These are phyloP conservation scores for Verticillium klebahnii DNA, from an alignment of 2,329 filamentous ascomycete genomes.

Conservation along the genomic window DNA sequence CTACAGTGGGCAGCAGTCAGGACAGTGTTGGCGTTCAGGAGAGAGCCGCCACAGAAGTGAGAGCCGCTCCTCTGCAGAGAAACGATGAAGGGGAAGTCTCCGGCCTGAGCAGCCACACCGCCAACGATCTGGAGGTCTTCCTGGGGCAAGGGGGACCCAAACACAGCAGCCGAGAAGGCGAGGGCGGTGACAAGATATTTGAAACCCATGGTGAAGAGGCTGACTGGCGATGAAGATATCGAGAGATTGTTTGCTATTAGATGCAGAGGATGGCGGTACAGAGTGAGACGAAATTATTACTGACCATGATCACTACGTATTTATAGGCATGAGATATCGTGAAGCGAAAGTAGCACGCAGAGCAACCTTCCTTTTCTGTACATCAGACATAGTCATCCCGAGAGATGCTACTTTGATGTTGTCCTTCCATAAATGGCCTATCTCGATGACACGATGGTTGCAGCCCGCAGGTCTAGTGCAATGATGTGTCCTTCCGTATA, in stretches of 20 bases:
- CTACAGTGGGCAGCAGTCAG: slow-evolving; percentile 26
- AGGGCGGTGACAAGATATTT: neutral
- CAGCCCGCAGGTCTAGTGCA: neutral
- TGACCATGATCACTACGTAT: neutral
- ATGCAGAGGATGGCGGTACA: neutral
- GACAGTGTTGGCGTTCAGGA: slow-evolving; percentile 25
- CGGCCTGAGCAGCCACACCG: slow-evolving; percentile 15
- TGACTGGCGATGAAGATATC: neutral
- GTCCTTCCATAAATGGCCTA: neutral
- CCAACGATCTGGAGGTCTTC: slow-evolving; percentile 17
- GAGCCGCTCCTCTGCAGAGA: slow-evolving; percentile 12
- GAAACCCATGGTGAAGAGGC: neutral
- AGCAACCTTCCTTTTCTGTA: neutral
- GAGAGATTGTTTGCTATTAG: neutral
- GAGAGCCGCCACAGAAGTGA: slow-evolving; percentile 22
- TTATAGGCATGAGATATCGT: neutral
- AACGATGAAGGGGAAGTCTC: slow-evolving; percentile 27
- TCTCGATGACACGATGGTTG: neutral
- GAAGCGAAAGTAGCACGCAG: too few species aligned
- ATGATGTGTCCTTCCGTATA: neutral
- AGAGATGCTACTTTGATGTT: neutral
- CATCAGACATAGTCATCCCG: neutral
- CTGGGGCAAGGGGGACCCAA: neutral
- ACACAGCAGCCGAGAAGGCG: neutral
- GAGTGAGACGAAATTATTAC: neutral